phyloP scores from a whole-genome alignment of 129 eudicot species.

The Centella asiatica region DNA sequence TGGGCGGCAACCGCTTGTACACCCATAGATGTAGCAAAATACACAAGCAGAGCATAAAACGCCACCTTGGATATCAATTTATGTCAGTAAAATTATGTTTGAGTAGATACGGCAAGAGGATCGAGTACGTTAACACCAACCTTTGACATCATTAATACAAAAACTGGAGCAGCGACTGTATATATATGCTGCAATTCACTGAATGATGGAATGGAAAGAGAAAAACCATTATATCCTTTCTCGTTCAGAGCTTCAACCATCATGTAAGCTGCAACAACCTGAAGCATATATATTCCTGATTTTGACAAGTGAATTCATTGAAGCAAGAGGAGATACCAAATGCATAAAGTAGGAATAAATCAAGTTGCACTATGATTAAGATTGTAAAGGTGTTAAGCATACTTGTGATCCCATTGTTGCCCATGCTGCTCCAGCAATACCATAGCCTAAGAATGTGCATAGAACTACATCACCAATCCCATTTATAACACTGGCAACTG shows the following conservation, averaged over 20 bases:
- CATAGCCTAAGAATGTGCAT: slow-evolving; percentile 68
- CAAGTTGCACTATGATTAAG: not conserved
- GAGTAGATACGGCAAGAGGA: slow-evolving; percentile 5
- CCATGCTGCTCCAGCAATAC: slow-evolving; percentile 99
- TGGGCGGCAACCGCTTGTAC: slow-evolving; percentile 83
- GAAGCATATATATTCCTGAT: slow-evolving; percentile 14
- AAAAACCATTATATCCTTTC: slow-evolving; percentile 78
- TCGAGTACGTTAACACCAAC: slow-evolving; percentile 28
- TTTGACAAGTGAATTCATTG: slow-evolving; percentile 27
- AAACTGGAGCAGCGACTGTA: slow-evolving; percentile 82
- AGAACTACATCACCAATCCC: slow-evolving; percentile 75
- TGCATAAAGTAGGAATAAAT: not conserved
- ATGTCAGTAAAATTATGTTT: slow-evolving; percentile 6
- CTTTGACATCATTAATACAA: slow-evolving; percentile 84
- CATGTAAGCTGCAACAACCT: slow-evolving; percentile 91
- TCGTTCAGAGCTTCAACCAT: slow-evolving; percentile 73
- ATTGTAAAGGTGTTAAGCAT: not conserved
- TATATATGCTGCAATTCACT: slow-evolving; percentile 58
- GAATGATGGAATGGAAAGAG: slow-evolving; percentile 64
- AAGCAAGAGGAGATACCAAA: not conserved
- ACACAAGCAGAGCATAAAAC: slow-evolving; percentile 82
- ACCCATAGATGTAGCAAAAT: slow-evolving; percentile 91
- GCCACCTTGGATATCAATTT: slow-evolving; percentile 40
- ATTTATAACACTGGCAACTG: slow-evolving; percentile 72
- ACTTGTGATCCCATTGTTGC: slow-evolving; percentile 97